Conservation (phyloP, 2,329 filamentous ascomycete species). For the Apiospora malaysiana region DNA sequence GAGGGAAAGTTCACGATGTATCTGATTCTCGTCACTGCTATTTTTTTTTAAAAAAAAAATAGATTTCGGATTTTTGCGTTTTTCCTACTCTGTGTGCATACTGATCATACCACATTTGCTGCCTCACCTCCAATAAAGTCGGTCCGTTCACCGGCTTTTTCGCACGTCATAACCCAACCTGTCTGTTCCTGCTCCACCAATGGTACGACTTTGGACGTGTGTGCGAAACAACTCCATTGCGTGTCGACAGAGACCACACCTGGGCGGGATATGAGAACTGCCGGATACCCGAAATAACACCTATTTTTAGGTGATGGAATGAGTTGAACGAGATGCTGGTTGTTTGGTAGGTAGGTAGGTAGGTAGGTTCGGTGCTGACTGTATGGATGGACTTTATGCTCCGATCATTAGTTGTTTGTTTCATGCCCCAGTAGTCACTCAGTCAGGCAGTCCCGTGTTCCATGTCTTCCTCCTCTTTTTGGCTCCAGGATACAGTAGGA, state of each 20-base stretch:
- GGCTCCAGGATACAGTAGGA: not conserved
- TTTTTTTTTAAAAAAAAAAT: not conserved
- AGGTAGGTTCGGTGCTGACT: slow-evolving; percentile 5
- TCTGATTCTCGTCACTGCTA: not conserved
- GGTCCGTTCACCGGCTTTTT: slow-evolving; percentile 12
- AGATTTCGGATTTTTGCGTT: not conserved
- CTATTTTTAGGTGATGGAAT: not conserved
- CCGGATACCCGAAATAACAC: not conserved
- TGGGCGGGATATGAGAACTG: not conserved
- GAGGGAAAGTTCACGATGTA: not conserved
- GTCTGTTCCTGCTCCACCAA: not conserved
- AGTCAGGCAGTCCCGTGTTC: not conserved
- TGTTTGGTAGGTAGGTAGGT: not conserved
- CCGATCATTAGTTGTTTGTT: not conserved
- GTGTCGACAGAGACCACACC: not conserved
- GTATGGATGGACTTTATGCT: not conserved
- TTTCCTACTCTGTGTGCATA: not conserved
- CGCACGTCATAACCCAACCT: not conserved
- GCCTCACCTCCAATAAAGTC: not conserved
- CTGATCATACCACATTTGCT: not conserved
- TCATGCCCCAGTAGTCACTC: too few relatives aligned
- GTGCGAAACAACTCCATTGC: not conserved
- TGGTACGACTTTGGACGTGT: too few relatives aligned
- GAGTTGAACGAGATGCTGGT: not conserved
- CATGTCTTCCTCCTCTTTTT: not conserved